Percentiles rank a stretch among this genome's conserved stretches.
These are phyloP conservation scores for Yamadazyma aaseri DNA, from an alignment of 1,139 yeast species.

Conservation along the genomic window DNA sequence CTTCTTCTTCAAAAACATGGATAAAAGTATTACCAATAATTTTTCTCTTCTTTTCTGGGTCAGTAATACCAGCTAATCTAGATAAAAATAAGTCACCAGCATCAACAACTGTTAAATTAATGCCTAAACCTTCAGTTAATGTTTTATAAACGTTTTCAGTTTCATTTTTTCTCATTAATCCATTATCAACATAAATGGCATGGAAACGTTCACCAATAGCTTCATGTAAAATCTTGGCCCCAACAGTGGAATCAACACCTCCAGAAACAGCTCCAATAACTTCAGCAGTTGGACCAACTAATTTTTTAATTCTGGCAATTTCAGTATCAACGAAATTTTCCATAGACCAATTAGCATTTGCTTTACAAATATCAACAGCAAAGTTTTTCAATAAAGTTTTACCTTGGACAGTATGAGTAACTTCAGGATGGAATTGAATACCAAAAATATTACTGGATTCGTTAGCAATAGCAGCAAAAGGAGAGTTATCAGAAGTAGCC, in stretches of 20 bases:
- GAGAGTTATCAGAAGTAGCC: constrained; percentile 92
- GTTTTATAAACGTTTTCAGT: constrained; percentile 86
- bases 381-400: constrained; percentile 83
- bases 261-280: constrained; percentile 99
- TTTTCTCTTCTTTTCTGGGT: constrained; percentile 98
- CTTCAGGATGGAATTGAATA: constrained; percentile 99
- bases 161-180: constrained; percentile 94
- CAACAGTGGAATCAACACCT: constrained; percentile 99
- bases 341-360: constrained; percentile 94
- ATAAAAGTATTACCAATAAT: constrained; percentile 98
- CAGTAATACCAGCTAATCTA: constrained; percentile 89
- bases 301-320: constrained; percentile 81
- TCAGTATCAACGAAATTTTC: constrained; percentile 96
- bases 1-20: constrained; percentile 95
- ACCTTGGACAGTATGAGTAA: constrained; percentile 93
- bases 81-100: constrained; percentile 87
- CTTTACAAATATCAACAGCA: constrained; percentile 87
- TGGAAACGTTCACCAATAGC: constrained; percentile 99
- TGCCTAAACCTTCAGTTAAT: constrained; percentile 88
- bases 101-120: constrained; percentile 90
- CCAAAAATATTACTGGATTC: constrained; percentile 77
- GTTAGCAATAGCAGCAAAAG: constrained; percentile 90
- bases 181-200: constrained; percentile 96
- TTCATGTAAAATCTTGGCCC: constrained; percentile 96
- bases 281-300: constrained; percentile 97